Base-by-base conservation (phyloP, 2,329 filamentous ascomycete genomes). In the Ophiostoma angusticollis region DNA sequence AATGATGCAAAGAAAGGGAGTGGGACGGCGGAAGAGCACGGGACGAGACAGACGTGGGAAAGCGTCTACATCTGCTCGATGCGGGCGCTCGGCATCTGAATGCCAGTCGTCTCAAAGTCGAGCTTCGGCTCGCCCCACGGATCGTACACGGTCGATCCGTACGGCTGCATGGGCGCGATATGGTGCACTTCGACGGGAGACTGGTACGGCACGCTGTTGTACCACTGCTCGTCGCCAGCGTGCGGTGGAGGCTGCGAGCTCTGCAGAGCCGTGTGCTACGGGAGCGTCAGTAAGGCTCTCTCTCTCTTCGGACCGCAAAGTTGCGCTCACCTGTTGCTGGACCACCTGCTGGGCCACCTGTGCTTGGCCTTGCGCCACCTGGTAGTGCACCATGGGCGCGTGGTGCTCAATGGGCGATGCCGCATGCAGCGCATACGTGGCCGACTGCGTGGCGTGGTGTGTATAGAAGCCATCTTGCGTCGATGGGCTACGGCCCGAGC, bases 1-100 rank as follows among this genome's bases (percentile, higher is more conserved):
- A 31, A 21, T 19, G 17, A 28, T 31, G 12, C 3, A 35, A 16
- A 35, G 29, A 33, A 12, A 35, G 19, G 11, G 19, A 27, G 6
- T 7, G 22, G 11, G 18, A 11, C 14, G 23, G 14, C 21, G 27
- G 24, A 23, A 9, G 13, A 24, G 4, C 9, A n/a, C 12, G 16
- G 13, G 34, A 3, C 22, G 17, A 22, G 18, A 16, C 25, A 24
- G n/a, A n/a, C n/a, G n/a, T n/a, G n/a, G n/a, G n/a, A 29, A 23
- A 8, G 29, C 8, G 9, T 5, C 13, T 17, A 76, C 58, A 78
- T 61, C 43, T 59, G 67, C 47, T 73, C 70, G 45, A 78, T 67
- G 36, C 73, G 61, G 30, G 63, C 68, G 50, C 70, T 75, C 9
- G 73, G 74, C 55, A 78, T 62, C 54, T 74, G 72, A 58, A 76